phyloP scores from a whole-genome alignment of 768 basidiomycete species.

The Leucosporidium yakuticum region DNA sequence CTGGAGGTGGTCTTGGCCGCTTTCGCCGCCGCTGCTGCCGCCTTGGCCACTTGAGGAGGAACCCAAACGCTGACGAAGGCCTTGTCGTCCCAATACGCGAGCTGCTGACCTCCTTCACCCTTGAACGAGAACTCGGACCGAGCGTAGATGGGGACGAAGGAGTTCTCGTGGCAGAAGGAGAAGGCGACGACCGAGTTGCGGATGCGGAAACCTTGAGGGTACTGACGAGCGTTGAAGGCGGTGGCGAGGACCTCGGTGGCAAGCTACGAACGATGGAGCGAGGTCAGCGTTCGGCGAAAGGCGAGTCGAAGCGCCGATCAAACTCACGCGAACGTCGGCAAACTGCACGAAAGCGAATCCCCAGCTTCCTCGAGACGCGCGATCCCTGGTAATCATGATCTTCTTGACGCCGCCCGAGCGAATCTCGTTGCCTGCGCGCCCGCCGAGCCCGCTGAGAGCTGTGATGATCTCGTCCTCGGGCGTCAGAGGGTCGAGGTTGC shows the following conservation, averaged over 20 bases:
- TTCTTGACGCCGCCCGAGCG: slow-evolving; percentile 69
- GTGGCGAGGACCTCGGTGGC: slow-evolving; percentile 73
- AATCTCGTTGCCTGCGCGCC: slow-evolving; percentile 43
- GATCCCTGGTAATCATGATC: slow-evolving; percentile 83
- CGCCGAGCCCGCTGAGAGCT: slow-evolving; percentile 74
- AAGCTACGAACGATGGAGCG: slow-evolving; percentile 50
- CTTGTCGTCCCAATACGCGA: slow-evolving; percentile 79
- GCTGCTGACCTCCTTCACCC: slow-evolving; percentile 27
- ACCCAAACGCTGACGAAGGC: slow-evolving; percentile 49
- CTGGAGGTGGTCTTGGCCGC: slow-evolving; percentile 16
- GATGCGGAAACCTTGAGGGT: slow-evolving; percentile 90
- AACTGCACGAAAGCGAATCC: slow-evolving; percentile 95
- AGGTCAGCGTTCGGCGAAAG: not conserved
- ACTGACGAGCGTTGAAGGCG: slow-evolving; percentile 77
- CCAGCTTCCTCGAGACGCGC: slow-evolving; percentile 76
- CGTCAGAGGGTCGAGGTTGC: slow-evolving; percentile 81
- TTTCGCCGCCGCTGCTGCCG: not conserved
- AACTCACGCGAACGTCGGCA: slow-evolving; percentile 66
- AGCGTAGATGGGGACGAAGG: slow-evolving; percentile 36
- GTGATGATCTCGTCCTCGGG: slow-evolving; percentile 80
- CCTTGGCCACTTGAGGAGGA: slow-evolving; percentile 22
- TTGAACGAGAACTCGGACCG: slow-evolving; percentile 33
- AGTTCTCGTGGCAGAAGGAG: slow-evolving; percentile 69
- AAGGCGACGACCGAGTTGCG: slow-evolving; percentile 80
- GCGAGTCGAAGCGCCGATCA: not conserved